A percentile compares a stretch with the other conserved stretches of the same genome.
phyloP scores from a whole-genome alignment of 2,329 filamentous ascomycete genomes.

The Orbilia quercus region DNA sequence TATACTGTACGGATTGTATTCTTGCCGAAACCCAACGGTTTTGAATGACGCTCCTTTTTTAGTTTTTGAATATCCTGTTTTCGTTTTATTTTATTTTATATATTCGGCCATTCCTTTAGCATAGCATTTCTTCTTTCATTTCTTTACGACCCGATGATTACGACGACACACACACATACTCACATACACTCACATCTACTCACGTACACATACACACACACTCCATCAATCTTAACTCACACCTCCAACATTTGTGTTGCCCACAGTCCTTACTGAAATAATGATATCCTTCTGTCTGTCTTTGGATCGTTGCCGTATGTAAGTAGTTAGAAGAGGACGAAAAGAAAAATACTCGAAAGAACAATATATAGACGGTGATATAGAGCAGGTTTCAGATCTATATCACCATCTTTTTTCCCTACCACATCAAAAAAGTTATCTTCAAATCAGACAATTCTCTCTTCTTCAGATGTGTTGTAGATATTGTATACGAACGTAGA shows the following conservation, averaged over 20 bases:
- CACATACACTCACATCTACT: too few species aligned
- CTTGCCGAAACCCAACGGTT: background rate
- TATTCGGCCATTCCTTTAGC: constrained; percentile 1
- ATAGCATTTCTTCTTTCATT: background rate
- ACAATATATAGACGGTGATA: background rate
- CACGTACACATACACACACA: background rate
- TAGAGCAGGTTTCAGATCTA: background rate
- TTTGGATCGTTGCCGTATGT: constrained; percentile 18
- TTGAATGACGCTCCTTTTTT: background rate
- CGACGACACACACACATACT: too few species aligned
- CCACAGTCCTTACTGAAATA: constrained; percentile 25
- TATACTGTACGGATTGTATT: background rate
- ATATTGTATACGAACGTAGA: constrained; percentile 11
- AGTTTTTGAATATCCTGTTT: background rate
- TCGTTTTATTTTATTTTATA: too few species aligned
- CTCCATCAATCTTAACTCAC: background rate
- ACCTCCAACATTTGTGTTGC: constrained; percentile 23
- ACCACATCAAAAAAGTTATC: too few species aligned
- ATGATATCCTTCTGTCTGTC: constrained; percentile 20
- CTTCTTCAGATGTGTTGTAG: constrained; percentile 28
- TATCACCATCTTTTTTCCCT: background rate
- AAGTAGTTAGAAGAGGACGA: constrained; percentile 12
- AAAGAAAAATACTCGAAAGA: background rate
- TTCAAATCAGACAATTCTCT: background rate
- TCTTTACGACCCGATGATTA: background rate